Percentiles rank a stretch among this genome's conserved stretches.
Conservation (phyloP, 768 basidiomycete genomes). For the Tephrocybe sp. region DNA sequence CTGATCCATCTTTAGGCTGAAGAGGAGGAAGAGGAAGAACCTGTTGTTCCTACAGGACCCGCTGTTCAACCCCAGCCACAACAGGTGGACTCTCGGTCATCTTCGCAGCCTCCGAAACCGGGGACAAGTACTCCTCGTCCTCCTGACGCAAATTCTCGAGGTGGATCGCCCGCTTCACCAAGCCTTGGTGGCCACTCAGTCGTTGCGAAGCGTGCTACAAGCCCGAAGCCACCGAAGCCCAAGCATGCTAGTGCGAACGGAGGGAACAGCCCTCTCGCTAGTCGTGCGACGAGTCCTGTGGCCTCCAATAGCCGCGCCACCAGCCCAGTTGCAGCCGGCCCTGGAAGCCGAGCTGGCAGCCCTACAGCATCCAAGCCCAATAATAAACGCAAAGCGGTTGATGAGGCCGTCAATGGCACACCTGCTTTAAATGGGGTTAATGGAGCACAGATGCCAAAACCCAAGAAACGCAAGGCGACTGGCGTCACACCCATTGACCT, state of each 20-base stretch:
- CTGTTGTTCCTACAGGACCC: conserved; percentile 32
- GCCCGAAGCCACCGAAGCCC: conserved; percentile 67
- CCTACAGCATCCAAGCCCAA: conserved; percentile 26
- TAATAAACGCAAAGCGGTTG: conserved; percentile 46
- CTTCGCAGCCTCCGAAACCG: conserved; percentile 41
- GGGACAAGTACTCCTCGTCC: conserved; percentile 27
- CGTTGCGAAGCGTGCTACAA: conserved; percentile 82
- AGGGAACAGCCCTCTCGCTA: conserved; percentile 59
- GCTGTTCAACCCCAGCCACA: conserved; percentile 47
- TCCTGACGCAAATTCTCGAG: conserved; percentile 43
- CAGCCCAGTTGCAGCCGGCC: conserved; percentile 34
- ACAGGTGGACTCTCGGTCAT: conserved; percentile 42
- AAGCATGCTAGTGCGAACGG: conserved; percentile 48
- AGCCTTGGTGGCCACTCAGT: conserved; percentile 73
- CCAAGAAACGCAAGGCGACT: conserved; percentile 58
- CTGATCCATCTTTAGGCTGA: conserved; percentile 43
- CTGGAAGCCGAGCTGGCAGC: conserved; percentile 29
- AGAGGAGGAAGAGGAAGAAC: conserved; percentile 76
- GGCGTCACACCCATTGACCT: conserved; percentile 29
- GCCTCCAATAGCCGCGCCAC: conserved; percentile 36
- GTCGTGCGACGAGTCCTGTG: conserved; percentile 52
- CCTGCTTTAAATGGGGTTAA: conserved; percentile 15
- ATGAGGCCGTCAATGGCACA: conserved; percentile 30
- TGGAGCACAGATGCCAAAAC: conserved; percentile 24
- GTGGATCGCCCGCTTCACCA: conserved; percentile 57